These are phyloP conservation scores for Triglochin maritima DNA, from an alignment of 106 monocot genomes.

Conservation along the genomic window DNA sequence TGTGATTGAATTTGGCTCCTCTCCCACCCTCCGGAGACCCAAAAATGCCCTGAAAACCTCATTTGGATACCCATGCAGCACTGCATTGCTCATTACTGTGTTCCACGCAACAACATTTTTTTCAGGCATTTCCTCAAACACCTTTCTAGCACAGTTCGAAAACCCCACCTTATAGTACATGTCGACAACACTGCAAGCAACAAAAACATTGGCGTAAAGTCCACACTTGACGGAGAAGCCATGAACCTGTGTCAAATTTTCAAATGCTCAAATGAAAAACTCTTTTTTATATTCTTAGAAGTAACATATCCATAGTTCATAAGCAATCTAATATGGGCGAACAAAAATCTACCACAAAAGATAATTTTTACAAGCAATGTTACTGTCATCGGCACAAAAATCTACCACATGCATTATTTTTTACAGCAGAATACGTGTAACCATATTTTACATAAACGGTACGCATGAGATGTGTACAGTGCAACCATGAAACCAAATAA, in stretches of 20 bases:
- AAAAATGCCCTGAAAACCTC: constrained; percentile 29
- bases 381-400: too few species aligned
- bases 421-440: too few species aligned
- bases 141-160: constrained; percentile 21
- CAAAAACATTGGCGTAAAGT: constrained; percentile 34
- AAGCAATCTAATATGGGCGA: too few species aligned
- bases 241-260: constrained; percentile 16
- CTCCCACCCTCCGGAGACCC: constrained; percentile 15
- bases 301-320: too few species aligned
- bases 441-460: too few species aligned
- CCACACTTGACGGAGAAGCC: constrained; percentile 23
- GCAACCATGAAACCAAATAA: too few species aligned
- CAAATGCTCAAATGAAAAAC: too few species aligned
- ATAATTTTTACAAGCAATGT: too few species aligned
- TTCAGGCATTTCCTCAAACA: constrained; percentile 76
- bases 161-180: constrained; percentile 49
- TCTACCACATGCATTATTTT: too few species aligned
- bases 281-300: too few species aligned
- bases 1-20: constrained; percentile 40
- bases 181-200: constrained; percentile 31
- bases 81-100: constrained; percentile 40
- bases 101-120: constrained; percentile 52
- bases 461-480: too few species aligned
- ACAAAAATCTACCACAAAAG: too few species aligned
- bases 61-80: constrained; percentile 28